Conservation (phyloP, 1,284 basidiomycete genomes). For the Trametes polyzona region DNA sequence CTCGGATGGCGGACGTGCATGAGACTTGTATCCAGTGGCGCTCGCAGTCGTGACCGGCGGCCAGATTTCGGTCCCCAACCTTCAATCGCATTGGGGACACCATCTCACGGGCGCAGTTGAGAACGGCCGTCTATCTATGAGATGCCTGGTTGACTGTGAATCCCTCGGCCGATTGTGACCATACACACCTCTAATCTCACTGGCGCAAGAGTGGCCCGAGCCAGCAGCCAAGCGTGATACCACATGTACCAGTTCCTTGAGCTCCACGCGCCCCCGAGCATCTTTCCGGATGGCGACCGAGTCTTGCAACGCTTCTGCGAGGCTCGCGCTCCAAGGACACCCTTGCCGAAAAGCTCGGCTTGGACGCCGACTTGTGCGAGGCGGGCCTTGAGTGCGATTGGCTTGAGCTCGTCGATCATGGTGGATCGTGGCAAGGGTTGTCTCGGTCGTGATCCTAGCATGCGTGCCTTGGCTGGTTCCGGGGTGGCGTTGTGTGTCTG, state of each 20-base stretch:
- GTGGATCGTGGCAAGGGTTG: conserved; percentile 79
- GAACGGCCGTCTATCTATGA: too few relatives aligned
- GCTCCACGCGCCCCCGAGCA: conserved; percentile 79
- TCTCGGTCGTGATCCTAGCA: conserved; percentile 64
- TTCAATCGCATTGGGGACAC: too few relatives aligned
- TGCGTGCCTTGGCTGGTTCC: conserved; percentile 40
- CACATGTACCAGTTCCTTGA: conserved; percentile 91
- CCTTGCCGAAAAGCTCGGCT: conserved; percentile 93
- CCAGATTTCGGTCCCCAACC: too few relatives aligned
- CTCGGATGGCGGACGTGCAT: too few relatives aligned
- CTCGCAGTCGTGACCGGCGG: too few relatives aligned
- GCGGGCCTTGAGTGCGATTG: conserved; percentile 82
- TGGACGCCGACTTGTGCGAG: conserved; percentile 77
- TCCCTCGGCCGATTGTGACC: too few relatives aligned
- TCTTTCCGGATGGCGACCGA: conserved; percentile 89
- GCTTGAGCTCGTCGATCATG: conserved; percentile 94
- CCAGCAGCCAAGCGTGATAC: too few relatives aligned
- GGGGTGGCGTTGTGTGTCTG: conserved; percentile 33
- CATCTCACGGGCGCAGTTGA: too few relatives aligned
- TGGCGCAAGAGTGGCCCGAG: too few relatives aligned
- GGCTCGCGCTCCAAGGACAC: conserved; percentile 69
- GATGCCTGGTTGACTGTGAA: too few relatives aligned
- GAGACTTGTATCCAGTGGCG: too few relatives aligned
- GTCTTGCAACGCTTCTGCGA: conserved; percentile 62
- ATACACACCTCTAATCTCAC: too few relatives aligned